Base-by-base conservation (phyloP, 306 rosid genomes). In the Oxytropis ochrocephala region DNA sequence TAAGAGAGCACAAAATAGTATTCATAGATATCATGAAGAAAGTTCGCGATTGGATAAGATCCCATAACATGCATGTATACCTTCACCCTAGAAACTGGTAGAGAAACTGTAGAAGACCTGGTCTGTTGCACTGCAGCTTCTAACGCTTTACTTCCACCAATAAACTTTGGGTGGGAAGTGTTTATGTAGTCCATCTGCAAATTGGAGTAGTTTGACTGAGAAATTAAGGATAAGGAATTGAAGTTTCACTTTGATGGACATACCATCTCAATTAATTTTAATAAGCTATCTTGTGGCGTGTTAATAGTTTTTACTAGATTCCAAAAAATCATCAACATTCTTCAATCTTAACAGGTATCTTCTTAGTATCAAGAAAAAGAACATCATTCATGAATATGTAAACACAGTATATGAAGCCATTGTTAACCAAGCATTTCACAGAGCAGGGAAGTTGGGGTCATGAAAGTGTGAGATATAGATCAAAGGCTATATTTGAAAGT, bases 111-210 rank as follows among this genome's bases (percentile, higher is more conserved):
- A 66, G 96, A 82, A 64, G 91, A 78, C 72, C 75, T 86, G 57
- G 75, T 82, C 74, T 87, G 98, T 71, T 84, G 92, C 74, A 78
- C 39, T 50, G 97, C 96, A 67, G 48, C 41, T 79, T 91, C 99
- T 58, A 87, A 74, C 11, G 99, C 97, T 80, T 84, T 91, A 66
- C 95, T 88, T 79, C 99, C 99, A 60, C 99, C 99, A 83, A 94
- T 73, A 87, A 94, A 94, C 82, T 91, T 94, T 81, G 95, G 95
- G 75, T 94, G 99, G 65, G 96, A 94, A 67, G 99, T 91, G 75
- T 94, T 94, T 73, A 94, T 91, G 88, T 88, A 94, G 82, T 87
- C 96, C 96, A 91, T 87, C 99, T 94, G 83, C 81, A 84, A 60
- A 80, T 63, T 62, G 16, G 53, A 12, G 81, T 58, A 61, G 70